Conservation (phyloP, 208 protist species). For the Phytomonas francai region DNA sequence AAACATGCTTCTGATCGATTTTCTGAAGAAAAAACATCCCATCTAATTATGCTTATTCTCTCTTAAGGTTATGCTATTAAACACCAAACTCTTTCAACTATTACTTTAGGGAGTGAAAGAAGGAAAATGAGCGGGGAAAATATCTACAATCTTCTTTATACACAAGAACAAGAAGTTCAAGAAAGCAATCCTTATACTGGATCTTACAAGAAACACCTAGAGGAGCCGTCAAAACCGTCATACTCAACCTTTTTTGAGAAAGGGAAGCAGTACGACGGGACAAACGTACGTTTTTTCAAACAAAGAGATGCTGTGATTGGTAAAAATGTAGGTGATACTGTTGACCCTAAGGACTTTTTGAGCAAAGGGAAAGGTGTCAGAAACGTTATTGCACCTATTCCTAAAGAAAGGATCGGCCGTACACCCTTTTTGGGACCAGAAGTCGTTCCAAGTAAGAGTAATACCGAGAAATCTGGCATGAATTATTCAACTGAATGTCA, state of each 20-base stretch:
- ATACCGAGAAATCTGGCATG: not conserved
- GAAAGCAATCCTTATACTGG: constrained; percentile 41
- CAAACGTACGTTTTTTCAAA: constrained; percentile 72
- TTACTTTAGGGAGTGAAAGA: not conserved
- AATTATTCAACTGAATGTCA: not conserved
- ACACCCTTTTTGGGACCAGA: constrained; percentile 40
- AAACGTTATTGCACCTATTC: constrained; percentile 38
- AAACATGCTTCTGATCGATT: not conserved
- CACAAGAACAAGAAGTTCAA: not conserved
- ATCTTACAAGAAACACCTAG: constrained; percentile 58
- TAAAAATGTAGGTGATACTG: constrained; percentile 46
- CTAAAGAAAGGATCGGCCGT: constrained; percentile 61
- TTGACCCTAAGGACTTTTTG: constrained; percentile 71
- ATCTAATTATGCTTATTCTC: constrained; percentile 2
- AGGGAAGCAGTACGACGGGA: constrained; percentile 78
- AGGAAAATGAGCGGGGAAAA: constrained; percentile 57
- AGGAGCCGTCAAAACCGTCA: constrained; percentile 51
- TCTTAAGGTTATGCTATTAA: not conserved
- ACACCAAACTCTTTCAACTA: not conserved
- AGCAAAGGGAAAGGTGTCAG: constrained; percentile 61
- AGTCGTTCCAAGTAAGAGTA: constrained; percentile 4
- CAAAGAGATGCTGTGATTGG: constrained; percentile 77
- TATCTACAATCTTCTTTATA: constrained; percentile 32
- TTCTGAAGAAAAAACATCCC: not conserved
- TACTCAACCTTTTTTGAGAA: constrained; percentile 84